Conservation (phyloP, 1,284 basidiomycete species). For the Chondrostereum purpureum region DNA sequence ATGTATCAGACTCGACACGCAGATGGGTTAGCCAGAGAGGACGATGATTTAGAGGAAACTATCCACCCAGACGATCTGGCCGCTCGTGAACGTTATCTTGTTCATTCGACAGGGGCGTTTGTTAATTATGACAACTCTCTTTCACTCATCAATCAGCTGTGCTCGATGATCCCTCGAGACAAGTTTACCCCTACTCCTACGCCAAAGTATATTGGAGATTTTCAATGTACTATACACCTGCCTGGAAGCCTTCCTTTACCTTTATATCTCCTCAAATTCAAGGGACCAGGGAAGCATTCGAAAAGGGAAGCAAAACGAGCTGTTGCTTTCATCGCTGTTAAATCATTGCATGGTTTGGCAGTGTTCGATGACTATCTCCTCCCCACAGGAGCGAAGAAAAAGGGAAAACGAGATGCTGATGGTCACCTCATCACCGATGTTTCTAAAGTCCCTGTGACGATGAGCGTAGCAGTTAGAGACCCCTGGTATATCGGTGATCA, state of each 20-base stretch:
- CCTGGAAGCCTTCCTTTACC: constrained; percentile 46
- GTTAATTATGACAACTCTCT: constrained; percentile 73
- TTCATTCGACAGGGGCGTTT: constrained; percentile 64
- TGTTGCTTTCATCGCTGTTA: constrained; percentile 71
- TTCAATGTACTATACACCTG: constrained; percentile 11
- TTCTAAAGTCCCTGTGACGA: constrained; percentile 39
- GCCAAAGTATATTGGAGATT: constrained; percentile 55
- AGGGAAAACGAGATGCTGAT: constrained; percentile 44
- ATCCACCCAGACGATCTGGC: constrained; percentile 49
- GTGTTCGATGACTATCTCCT: constrained; percentile 77
- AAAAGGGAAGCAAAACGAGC: constrained; percentile 79
- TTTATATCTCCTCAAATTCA: constrained; percentile 42
- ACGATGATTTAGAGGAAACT: constrained; percentile 32
- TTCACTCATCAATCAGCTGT: constrained; percentile 62
- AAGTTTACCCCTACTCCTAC: constrained; percentile 51
- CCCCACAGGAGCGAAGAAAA: constrained; percentile 40
- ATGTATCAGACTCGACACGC: constrained; percentile 50
- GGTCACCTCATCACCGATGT: constrained; percentile 37
- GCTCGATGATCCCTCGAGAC: constrained; percentile 69
- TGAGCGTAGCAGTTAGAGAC: constrained; percentile 50
- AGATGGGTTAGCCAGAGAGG: constrained; percentile 16
- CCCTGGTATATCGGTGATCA: constrained; percentile 49
- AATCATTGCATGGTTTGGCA: constrained; percentile 56
- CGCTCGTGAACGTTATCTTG: constrained; percentile 64
- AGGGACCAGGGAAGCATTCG: constrained; percentile 50